These are phyloP conservation scores for Cyberlindnera nakhonratchasimensis DNA, from an alignment of 805 yeast genomes.

Conservation along the genomic window DNA sequence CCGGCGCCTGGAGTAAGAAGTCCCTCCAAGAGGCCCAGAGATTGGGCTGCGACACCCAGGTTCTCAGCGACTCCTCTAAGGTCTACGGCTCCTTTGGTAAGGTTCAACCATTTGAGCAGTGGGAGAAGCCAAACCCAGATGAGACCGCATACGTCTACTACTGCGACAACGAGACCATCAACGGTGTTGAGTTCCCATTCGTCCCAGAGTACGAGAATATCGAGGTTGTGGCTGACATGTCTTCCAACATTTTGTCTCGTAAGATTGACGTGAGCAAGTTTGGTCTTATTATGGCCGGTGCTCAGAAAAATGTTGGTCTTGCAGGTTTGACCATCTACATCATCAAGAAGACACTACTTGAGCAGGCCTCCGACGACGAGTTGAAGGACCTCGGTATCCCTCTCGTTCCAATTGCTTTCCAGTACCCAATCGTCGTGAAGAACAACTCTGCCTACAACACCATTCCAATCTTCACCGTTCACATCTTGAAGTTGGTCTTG, in stretches of 20 bases:
- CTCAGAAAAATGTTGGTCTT: conserved; percentile 95
- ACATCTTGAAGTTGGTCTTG: conserved; percentile 77
- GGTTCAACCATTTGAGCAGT: conserved; percentile 63
- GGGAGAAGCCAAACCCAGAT: conserved; percentile 50
- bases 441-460: conserved; percentile 96
- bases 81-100: conserved; percentile 53
- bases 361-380: conserved; percentile 60
- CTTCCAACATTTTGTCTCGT: conserved; percentile 86
- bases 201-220: conserved; percentile 56
- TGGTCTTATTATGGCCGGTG: conserved; percentile 95
- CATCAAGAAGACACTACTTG: conserved; percentile 75
- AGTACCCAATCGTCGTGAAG: conserved; percentile 78
- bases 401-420: conserved; percentile 82
- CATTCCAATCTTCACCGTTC: conserved; percentile 88
- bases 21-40: conserved; percentile 83
- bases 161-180: conserved; percentile 97
- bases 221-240: conserved; percentile 90
- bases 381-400: conserved; percentile 63
- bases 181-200: conserved; percentile 76
- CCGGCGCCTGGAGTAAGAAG: conserved; percentile 94
- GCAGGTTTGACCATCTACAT: conserved; percentile 94
- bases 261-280: conserved; percentile 76
- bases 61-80: conserved; percentile 63
- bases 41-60: conserved; percentile 71
- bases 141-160: conserved; percentile 82